Evolutionary conservation across 2,329 filamentous ascomycete genomes (phyloP).

Genomic region (Aureobasidium sp.): DNA sequence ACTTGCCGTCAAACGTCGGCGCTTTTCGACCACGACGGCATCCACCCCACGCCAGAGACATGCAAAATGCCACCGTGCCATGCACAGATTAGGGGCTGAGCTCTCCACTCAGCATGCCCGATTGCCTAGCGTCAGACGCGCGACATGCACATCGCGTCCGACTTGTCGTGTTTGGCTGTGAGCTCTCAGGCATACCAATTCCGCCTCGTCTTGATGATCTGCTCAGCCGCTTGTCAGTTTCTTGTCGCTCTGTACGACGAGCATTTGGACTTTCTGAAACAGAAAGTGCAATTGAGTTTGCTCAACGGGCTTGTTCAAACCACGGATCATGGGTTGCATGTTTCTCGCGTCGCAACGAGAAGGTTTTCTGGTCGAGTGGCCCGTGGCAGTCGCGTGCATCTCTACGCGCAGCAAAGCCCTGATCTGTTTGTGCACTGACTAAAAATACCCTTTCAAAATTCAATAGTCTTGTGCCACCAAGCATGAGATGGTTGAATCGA

Average conservation of each 20-base stretch:
- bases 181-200: background rate
- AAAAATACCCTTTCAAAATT: constrained; percentile 4
- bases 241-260: background rate
- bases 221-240: background rate
- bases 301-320: constrained; percentile 5
- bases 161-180: background rate
- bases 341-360: constrained; percentile 4
- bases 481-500: too few relatives aligned
- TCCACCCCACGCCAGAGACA: constrained; percentile 1
- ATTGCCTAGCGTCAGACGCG: too few relatives aligned
- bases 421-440: background rate
- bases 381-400: constrained; percentile 10
- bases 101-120: background rate
- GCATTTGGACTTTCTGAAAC: background rate
- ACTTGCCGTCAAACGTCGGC: too few relatives aligned
- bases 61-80: too few relatives aligned
- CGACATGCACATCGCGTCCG: background rate
- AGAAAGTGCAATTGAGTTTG: background rate
- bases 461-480: constrained; percentile 13
- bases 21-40: too few relatives aligned
- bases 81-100: constrained; percentile 11
- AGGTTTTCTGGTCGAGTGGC: background rate
- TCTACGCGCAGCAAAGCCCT: constrained; percentile 7
- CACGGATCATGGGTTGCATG: background rate
- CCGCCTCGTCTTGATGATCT: background rate